Evolutionary conservation across 176 grass and related monocot genomes (phyloP).

Genomic region (Eleusine indica): DNA sequence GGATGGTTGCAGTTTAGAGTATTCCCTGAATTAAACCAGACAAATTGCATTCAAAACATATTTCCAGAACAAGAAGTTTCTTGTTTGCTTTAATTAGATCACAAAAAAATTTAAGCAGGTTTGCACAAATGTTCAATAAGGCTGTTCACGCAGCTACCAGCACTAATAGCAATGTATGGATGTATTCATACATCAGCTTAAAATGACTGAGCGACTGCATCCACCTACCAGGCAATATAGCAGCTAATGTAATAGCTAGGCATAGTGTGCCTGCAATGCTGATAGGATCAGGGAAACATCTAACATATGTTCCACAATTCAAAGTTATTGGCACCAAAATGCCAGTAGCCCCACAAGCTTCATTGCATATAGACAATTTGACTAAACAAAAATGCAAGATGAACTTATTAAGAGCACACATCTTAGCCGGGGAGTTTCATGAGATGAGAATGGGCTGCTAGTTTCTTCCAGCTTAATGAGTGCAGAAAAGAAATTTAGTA

Average conservation of each 20-base stretch:
- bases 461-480: neutral
- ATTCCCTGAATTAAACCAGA: slow-evolving; percentile 62
- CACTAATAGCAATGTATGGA: neutral
- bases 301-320: slow-evolving; percentile 8
- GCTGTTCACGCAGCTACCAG: neutral
- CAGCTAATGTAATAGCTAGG: slow-evolving; percentile 9
- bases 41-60: slow-evolving; percentile 18
- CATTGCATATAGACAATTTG: neutral
- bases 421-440: neutral
- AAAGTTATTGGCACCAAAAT: slow-evolving; percentile 13
- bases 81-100: neutral
- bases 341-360: neutral
- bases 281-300: neutral
- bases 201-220: neutral
- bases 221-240: slow-evolving; percentile 10
- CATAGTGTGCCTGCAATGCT: slow-evolving; percentile 7
- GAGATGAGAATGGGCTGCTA: neutral
- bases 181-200: slow-evolving; percentile 14
- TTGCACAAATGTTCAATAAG: slow-evolving; percentile 30
- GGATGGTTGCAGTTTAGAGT: slow-evolving; percentile 97
- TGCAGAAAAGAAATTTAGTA: neutral
- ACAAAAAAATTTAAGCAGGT: slow-evolving; percentile 21
- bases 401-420: neutral
- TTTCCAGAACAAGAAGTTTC: neutral
- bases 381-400: slow-evolving; percentile 9